phyloP scores from a whole-genome alignment of 345 rosid genomes.

The rapeseed (Brassica napus) region DNA sequence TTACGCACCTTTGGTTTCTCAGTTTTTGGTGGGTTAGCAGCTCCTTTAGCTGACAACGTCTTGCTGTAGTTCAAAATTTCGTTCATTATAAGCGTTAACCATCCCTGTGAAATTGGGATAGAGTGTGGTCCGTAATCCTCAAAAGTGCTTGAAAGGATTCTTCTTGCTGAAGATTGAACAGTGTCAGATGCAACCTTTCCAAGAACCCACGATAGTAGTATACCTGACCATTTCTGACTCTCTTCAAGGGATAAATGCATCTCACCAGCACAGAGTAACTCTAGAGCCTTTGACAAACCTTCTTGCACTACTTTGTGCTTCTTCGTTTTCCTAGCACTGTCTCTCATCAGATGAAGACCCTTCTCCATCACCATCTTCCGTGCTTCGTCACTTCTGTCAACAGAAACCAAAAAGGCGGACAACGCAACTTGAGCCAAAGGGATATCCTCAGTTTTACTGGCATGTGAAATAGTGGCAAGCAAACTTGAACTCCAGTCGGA shows the following conservation, averaged over 20 bases:
- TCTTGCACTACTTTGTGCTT: slow-evolving; percentile 79
- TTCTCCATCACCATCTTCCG: slow-evolving; percentile 67
- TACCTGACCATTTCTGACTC: slow-evolving; percentile 89
- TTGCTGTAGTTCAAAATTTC: slow-evolving; percentile 64
- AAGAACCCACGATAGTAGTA: slow-evolving; percentile 79
- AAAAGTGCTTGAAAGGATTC: slow-evolving; percentile 78
- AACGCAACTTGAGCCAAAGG: slow-evolving; percentile 78
- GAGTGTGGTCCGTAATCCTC: slow-evolving; percentile 76
- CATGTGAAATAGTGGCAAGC: slow-evolving; percentile 77
- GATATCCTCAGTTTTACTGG: slow-evolving; percentile 80
- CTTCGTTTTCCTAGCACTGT: slow-evolving; percentile 61
- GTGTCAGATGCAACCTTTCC: slow-evolving; percentile 63
- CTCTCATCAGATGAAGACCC: slow-evolving; percentile 89
- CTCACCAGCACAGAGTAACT: slow-evolving; percentile 64
- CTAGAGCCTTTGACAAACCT: slow-evolving; percentile 83
- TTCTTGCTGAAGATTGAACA: slow-evolving; percentile 67
- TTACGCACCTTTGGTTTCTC: slow-evolving; percentile 67
- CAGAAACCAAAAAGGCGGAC: slow-evolving; percentile 81
- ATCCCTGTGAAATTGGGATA: slow-evolving; percentile 88
- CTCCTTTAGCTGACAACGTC: slow-evolving; percentile 54
- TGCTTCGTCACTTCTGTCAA: slow-evolving; percentile 75
- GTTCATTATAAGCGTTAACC: slow-evolving; percentile 75
- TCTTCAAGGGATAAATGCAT: slow-evolving; percentile 79
- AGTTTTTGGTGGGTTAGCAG: slow-evolving; percentile 56
- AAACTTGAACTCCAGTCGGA: slow-evolving; percentile 93